Evolutionary conservation across 306 rosid species (phyloP), one percentile per base, ranked within the genome.

Genomic region (Crataegus laevigata): DNA sequence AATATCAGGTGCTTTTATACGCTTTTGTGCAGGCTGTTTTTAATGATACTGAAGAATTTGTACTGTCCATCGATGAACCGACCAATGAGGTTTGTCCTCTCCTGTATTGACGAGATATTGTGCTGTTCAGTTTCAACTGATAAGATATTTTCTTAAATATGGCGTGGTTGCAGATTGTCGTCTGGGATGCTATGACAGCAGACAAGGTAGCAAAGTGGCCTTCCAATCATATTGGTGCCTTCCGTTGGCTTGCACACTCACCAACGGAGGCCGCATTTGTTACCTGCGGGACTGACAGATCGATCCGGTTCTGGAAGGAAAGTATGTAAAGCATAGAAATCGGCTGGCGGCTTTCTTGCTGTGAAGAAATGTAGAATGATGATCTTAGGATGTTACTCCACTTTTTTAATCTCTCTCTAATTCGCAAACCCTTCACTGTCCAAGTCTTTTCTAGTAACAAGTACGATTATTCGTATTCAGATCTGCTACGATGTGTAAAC

Each of bases 191-290:
- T 2, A 36, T 88, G 89, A 91, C 94, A 25, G 81, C 97, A 65
- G 98, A 91, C 65, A 82, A 82, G 70, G 90, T 94, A 34, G 96
- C 94, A 47, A 87, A 85, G 75, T 88, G 96, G 91, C 96, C 98
- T 50, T 94, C 98, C 36, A 90, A 88, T 85, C 98, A 91, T 74
- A 78, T 77, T 21, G 98, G 97, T 42, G 91, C 89, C 17, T 97
- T 96, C 21, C 96, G 98, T 68, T 91, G 98, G 97, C 89, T 94
- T 55, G 98, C 88, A 45, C 96, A 94, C 86, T 94, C 94, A 2
- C 93, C 91, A 21, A 19, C 71, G 11, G 98, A 91, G 76, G 82
- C 90, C 1, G 88, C 97, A 51, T 91, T 91, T 64, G 77, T 91
- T 79, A 85, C 98, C 54, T 91, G 93, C 64, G 98, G 98, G 69